A percentile compares a stretch with the other conserved stretches of the same genome.
Evolutionary conservation across 1,139 yeast genomes (phyloP).

Genomic region (Blastobotrys buckinghamii): DNA sequence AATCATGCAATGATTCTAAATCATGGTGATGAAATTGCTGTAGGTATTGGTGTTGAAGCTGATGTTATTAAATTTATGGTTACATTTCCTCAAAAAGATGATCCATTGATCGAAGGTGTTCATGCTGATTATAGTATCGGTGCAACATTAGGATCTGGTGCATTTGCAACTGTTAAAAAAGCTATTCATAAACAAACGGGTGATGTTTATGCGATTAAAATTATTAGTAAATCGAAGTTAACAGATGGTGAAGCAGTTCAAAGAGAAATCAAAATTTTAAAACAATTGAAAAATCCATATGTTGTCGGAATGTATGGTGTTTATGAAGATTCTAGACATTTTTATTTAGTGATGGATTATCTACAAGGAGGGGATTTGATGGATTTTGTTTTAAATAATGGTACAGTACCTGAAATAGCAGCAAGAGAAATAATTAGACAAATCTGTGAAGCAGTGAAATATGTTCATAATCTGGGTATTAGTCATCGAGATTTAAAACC

Average conservation of each 20-base stretch:
- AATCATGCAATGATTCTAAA: slow-evolving; percentile 76
- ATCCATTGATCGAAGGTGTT: slow-evolving; percentile 36
- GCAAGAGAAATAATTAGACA: slow-evolving; percentile 81
- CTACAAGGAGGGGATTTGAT: slow-evolving; percentile 96
- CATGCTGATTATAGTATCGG: slow-evolving; percentile 70
- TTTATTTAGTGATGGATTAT: slow-evolving; percentile 89
- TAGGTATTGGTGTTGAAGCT: slow-evolving; percentile 77
- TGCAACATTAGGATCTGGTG: slow-evolving; percentile 89
- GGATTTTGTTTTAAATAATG: slow-evolving; percentile 91
- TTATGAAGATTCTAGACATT: slow-evolving; percentile 73
- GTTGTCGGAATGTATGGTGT: slow-evolving; percentile 78
- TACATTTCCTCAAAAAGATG: slow-evolving; percentile 40
- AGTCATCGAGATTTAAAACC: slow-evolving; percentile 87
- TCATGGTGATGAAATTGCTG: slow-evolving; percentile 89
- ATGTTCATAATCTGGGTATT: slow-evolving; percentile 83
- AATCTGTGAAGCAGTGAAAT: slow-evolving; percentile 73
- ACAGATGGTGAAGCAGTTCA: slow-evolving; percentile 80
- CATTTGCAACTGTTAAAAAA: slow-evolving; percentile 91
- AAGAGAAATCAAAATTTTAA: slow-evolving; percentile 75
- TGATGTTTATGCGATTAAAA: slow-evolving; percentile 80
- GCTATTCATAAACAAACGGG: slow-evolving; percentile 85
- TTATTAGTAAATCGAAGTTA: slow-evolving; percentile 76
- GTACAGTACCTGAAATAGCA: slow-evolving; percentile 86
- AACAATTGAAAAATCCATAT: slow-evolving; percentile 73
- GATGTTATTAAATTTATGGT: slow-evolving; percentile 76